Evolutionary conservation across 2,329 filamentous ascomycete genomes (phyloP), one percentile per base, ranked within the genome.

Genomic region (Cytospora schulzeri): DNA sequence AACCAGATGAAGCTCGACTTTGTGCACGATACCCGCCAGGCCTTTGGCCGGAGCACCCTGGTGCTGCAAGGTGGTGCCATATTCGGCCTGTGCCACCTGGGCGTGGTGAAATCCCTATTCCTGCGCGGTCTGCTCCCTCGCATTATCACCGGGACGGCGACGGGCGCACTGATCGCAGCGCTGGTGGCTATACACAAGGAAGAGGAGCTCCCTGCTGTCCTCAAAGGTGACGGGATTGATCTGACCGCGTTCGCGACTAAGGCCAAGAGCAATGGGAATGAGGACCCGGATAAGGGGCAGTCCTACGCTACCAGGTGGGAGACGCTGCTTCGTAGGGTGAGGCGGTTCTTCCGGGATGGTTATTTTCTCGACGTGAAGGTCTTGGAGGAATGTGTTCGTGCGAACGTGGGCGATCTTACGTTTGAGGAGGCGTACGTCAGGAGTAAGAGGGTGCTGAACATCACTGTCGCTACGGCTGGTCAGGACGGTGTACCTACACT

Each of bases 361-460:
- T 92, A 96, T 72, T 91, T 97, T 65, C 83, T 96, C 33, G 93
- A 97, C 74, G 87, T 92, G 4, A 86, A 84, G 50, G 89, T 96
- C 12, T 78, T 98, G 54, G 92, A 96, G 73, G 87, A 93, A 65
- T 94, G 92, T 69, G 90, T 97, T 17, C 85, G 90, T 64, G 87
- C 89, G 17, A 96, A 97, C 69, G 88, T 97, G 17, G 93, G 93
- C 12, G 91, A 97, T 71, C 75, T 96, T 67, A 97, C 93, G 0
- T 98, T 98, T 72, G 92, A 96, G 75, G 94, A 97, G 77, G 94
- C 94, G 0, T 97, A 93, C 72, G 85, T 88, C 59, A 87, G 88
- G 67, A 97, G 92, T 48, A 95, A 95, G 73, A 83, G 92, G 58
- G 88, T 96, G 4, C 80, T 98, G 70, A 97, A 97, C 74, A 97